These are phyloP conservation scores for Gamarada debralockiae DNA, from an alignment of 495 filamentous ascomycete species.

Conservation along the genomic window DNA sequence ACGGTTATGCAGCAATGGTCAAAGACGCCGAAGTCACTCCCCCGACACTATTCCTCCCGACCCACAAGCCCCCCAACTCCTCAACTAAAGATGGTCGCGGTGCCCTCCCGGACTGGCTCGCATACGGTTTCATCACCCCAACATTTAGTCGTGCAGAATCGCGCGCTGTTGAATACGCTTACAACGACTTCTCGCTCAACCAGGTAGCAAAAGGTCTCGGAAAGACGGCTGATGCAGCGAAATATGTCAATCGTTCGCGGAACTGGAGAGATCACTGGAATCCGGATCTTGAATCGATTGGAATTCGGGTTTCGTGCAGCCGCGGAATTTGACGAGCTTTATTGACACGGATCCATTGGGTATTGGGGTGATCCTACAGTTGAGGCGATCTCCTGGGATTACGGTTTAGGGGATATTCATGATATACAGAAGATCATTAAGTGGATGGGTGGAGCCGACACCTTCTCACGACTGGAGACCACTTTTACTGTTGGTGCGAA, in stretches of 20 bases:
- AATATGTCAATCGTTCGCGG: conserved; percentile 60
- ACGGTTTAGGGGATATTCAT: conserved; percentile 64
- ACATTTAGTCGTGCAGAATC: conserved; percentile 57
- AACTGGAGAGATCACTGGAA: conserved; percentile 78
- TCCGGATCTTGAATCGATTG: conserved; percentile 42
- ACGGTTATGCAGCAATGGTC: conserved; percentile 65
- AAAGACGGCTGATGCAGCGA: conserved; percentile 44
- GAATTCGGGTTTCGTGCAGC: conserved; percentile 62
- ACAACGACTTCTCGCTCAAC: conserved; percentile 63
- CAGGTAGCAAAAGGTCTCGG: conserved; percentile 56
- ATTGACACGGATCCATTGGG: conserved; percentile 56
- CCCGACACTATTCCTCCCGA: conserved; percentile 44
- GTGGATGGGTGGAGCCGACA: conserved; percentile 50
- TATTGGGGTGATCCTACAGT: conserved; percentile 62
- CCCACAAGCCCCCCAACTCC: conserved; percentile 54
- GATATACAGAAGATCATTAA: conserved; percentile 58
- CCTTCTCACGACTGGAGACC: conserved; percentile 59
- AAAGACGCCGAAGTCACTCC: conserved; percentile 63
- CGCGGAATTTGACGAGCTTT: conserved; percentile 53
- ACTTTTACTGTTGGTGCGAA: conserved; percentile 57
- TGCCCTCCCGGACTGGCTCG: conserved; percentile 65
- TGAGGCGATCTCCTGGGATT: conserved; percentile 62
- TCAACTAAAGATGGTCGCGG: conserved; percentile 69
- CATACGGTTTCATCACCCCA: conserved; percentile 61
- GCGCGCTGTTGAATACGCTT: conserved; percentile 63